A percentile compares a stretch with the other conserved stretches of the same genome.
phyloP scores from a whole-genome alignment of 2,329 filamentous ascomycete species.

The Coleophoma cylindrospora region DNA sequence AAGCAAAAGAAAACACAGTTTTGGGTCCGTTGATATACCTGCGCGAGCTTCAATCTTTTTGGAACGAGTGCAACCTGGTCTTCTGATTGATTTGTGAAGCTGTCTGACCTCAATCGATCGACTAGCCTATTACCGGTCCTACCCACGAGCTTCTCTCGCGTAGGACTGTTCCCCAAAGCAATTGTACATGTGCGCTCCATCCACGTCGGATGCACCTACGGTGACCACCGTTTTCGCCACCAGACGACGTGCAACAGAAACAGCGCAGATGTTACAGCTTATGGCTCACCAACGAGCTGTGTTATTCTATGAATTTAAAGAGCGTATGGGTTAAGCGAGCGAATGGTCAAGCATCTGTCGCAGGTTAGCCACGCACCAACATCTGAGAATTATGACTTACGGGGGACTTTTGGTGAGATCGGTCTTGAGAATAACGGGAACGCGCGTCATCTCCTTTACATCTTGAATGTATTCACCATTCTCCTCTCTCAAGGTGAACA shows the following conservation, averaged over 20 bases:
- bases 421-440: constrained; percentile 97
- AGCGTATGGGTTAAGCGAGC: constrained; percentile 76
- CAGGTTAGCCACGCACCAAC: constrained; percentile 29
- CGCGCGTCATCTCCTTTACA: constrained; percentile 93
- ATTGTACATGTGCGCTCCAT: not conserved
- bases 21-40: constrained; percentile 16
- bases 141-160: not conserved
- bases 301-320: constrained; percentile 10
- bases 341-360: constrained; percentile 73
- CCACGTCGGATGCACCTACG: not conserved
- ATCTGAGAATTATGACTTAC: constrained; percentile 56
- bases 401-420: constrained; percentile 98
- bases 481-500: constrained; percentile 87
- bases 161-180: not conserved
- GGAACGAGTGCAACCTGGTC: not conserved
- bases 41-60: constrained; percentile 1
- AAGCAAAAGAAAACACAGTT: constrained; percentile 24
- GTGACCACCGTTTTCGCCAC: too few species aligned
- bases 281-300: constrained; percentile 1
- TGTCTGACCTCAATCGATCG: not conserved
- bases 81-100: not conserved
- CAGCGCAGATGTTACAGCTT: not conserved
- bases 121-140: not conserved
- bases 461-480: constrained; percentile 97
- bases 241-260: not conserved